Base-by-base conservation (phyloP, 306 rosid species). In the Castanea mollissima region DNA sequence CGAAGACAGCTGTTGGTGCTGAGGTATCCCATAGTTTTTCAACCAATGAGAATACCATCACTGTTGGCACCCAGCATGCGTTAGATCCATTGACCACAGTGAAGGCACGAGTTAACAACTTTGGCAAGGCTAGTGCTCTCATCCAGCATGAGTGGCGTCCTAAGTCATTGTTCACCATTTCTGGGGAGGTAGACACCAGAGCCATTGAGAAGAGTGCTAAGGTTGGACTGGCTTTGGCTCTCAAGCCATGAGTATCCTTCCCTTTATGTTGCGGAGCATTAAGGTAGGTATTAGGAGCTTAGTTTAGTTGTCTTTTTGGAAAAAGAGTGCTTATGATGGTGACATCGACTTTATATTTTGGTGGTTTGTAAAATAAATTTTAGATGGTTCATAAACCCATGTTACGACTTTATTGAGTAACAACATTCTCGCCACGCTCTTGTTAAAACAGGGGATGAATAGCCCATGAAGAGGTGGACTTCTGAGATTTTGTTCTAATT, bases 71-170 rank as follows among this genome's bases (percentile, higher is more conserved):
- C 75, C 97, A 90, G 82, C 98, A 94, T 21, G 85, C 97, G 3
- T 71, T 92, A 21, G 98, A 94, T 73, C 91, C 92, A 6, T 82
- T 90, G 85, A 94, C 98, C 81, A 71, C 91, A 0, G 73, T 84
- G 68, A 94, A 94, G 80, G 93, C 91, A 31, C 90, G 97, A 0
- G 83, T 89, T 71, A 94, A 92, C 92, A 89, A 94, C 83, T 44
- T 54, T 1, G 98, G 98, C 72, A 88, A 78, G 85, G 94, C 85
- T 32, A 92, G 60, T 10, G 97, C 97, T 54, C 97, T 94, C 56
- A 84, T 94, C 84, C 98, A 92, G 93, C 97, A 94, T 0, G 94
- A 94, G 86, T 94, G 98, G 98, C 98, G 98, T 23, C 94, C 98
- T 63, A 94, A 83, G 19, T 94, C 98, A 16, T 84, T 88, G 74